Evolutionary conservation across 805 yeast species (phyloP).

Genomic region (Metschnikowia cerradonensis): DNA sequence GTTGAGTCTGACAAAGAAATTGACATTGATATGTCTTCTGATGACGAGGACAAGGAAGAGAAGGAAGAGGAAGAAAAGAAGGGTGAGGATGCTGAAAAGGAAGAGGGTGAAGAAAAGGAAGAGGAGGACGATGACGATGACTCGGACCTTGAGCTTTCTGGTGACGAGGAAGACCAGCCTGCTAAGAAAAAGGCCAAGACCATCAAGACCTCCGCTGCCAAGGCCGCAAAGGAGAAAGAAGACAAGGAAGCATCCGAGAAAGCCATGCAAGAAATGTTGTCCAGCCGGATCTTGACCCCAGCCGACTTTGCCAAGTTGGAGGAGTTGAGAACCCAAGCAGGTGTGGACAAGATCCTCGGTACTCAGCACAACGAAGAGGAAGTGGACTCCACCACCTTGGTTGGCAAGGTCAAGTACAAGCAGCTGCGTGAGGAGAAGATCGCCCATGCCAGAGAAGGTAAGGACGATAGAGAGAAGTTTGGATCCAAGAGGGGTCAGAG

Average conservation of each 20-base stretch:
- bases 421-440: conserved; percentile 87
- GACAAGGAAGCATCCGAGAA: conserved; percentile 20
- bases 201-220: conserved; percentile 18
- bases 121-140: conserved; percentile 41
- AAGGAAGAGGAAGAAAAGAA: conserved; percentile 22
- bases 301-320: conserved; percentile 96
- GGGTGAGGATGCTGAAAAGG: conserved; percentile 11
- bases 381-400: conserved; percentile 73
- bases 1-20: conserved; percentile 80
- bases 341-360: conserved; percentile 76
- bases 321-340: conserved; percentile 81
- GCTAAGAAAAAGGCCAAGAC: conserved; percentile 28
- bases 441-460: conserved; percentile 83
- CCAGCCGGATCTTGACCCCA: conserved; percentile 85
- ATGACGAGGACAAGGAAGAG: conserved; percentile 41
- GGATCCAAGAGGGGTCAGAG: conserved; percentile 84
- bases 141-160: conserved; percentile 22
- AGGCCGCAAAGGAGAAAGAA: conserved; percentile 15
- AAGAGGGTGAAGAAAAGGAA: conserved; percentile 37
- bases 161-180: conserved; percentile 33
- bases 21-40: conserved; percentile 45
- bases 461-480: conserved; percentile 86
- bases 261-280: conserved; percentile 51
- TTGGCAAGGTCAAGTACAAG: conserved; percentile 78
- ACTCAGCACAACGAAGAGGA: conserved; percentile 67